Evolutionary conservation across 371 early-diverging fungal species (phyloP), one percentile per base, ranked within the genome.

Genomic region (Mucor circinelloides): DNA sequence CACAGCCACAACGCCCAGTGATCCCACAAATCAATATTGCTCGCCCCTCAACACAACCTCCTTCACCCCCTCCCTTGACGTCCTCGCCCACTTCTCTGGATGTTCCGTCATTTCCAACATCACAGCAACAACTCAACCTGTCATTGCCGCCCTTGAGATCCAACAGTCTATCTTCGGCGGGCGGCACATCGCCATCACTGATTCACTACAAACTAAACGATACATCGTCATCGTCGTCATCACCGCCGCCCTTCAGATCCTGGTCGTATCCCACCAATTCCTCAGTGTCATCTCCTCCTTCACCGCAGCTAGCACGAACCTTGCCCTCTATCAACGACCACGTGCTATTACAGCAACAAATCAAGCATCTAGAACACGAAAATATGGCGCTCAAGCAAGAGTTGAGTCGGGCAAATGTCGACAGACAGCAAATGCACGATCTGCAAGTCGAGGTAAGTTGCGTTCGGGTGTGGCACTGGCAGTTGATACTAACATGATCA

Each of bases 1-100:
- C 30, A 23, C 23, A 46, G 30, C 25, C 55, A 28, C 48, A 27
- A 21, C 64, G 70, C 27, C 76, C 70, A 19, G 30, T 36, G 17
- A 73, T 73, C 31, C 76, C 76, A 13, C 73, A 70, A 56, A 31
- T 76, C n/a, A 66, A 66, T 44, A 73, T 76, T 32, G 58, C 71
- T 10, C 42, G 62, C 66, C 70, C 69, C 56, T 66, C 75, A 13
- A 68, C 71, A n/a, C 36, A 50, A n/a, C 66, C 54, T 36, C n/a
- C 50, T 17, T 28, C 32, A 3, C 19, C 48, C 17, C 48, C 67
- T 19, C 15, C 40, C 28, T 44, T 62, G 13, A 42, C 36, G 13
- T 36, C 36, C 36, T 36, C 36, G 13, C 36, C 36, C 4, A 36
- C 36, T 13, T 36, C 36, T 36, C 10, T 36, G 10, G 36, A 36